Evolutionary conservation across 2,329 filamentous ascomycete species (phyloP).

Genomic region (Pseudogymnoascus sp.): DNA sequence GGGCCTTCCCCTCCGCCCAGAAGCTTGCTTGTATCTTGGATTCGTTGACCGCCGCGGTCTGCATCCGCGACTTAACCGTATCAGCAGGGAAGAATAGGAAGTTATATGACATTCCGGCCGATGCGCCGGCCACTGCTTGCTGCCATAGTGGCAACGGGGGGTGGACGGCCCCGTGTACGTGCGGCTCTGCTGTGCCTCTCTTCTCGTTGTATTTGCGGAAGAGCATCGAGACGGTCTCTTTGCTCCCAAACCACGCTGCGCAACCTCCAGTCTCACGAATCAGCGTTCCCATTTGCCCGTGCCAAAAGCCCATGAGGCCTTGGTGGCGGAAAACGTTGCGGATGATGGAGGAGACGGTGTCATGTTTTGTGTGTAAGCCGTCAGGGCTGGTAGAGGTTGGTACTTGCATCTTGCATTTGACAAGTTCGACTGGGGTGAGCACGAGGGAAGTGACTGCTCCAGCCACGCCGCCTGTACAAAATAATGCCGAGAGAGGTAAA

Average conservation of each 20-base stretch:
- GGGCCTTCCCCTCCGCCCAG: constrained; percentile 54
- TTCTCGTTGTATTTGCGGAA: constrained; percentile 52
- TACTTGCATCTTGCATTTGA: constrained; percentile 98
- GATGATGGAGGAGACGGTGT: constrained; percentile 63
- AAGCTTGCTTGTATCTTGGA: constrained; percentile 52
- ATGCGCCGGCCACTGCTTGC: constrained; percentile 77
- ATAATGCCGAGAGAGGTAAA: constrained; percentile 65
- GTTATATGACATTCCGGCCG: constrained; percentile 89
- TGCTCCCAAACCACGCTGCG: constrained; percentile 89
- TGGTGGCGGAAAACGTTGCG: constrained; percentile 72
- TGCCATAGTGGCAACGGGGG: constrained; percentile 69
- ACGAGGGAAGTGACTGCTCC: constrained; percentile 85
- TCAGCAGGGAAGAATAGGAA: constrained; percentile 96
- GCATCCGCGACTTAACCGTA: constrained; percentile 95
- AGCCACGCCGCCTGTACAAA: constrained; percentile 73
- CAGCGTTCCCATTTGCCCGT: constrained; percentile 85
- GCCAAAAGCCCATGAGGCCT: constrained; percentile 83
- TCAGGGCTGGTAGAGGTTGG: constrained; percentile 37
- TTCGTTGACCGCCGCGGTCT: constrained; percentile 61
- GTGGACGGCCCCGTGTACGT: constrained; percentile 7
- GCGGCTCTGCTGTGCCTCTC: constrained; percentile 1
- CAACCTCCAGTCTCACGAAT: constrained; percentile 90
- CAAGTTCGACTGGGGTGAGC: constrained; percentile 88
- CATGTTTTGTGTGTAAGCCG: constrained; percentile 37
- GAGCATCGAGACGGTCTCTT: constrained; percentile 67